Percentiles rank a stretch among this genome's conserved stretches.
phyloP scores from a whole-genome alignment of 2,329 filamentous ascomycete genomes.

The Stachybotrys echinatus region DNA sequence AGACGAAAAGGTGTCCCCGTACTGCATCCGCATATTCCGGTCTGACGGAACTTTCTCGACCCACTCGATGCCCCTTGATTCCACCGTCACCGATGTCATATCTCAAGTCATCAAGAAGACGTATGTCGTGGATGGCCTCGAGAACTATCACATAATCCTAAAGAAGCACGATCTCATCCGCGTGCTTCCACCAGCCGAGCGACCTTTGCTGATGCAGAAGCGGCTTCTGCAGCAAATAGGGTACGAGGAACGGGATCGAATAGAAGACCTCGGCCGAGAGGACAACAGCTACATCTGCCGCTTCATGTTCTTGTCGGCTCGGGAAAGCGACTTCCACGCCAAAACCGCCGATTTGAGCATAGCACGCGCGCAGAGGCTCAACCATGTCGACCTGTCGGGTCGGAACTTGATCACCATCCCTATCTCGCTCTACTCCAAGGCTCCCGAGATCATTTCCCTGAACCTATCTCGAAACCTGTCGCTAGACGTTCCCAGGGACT shows the following conservation, averaged over 20 bases:
- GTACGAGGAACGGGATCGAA: slow-evolving; percentile 77
- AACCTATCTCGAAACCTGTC: slow-evolving; percentile 92
- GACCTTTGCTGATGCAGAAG: slow-evolving; percentile 88
- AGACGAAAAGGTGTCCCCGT: slow-evolving; percentile 70
- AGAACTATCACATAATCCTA: slow-evolving; percentile 94
- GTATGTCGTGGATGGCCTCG: slow-evolving; percentile 80
- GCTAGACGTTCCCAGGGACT: slow-evolving; percentile 89
- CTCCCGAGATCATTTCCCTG: slow-evolving; percentile 86
- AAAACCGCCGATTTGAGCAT: slow-evolving; percentile 70
- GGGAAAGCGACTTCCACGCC: slow-evolving; percentile 74
- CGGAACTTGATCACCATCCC: slow-evolving; percentile 92
- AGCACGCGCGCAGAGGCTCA: slow-evolving; percentile 82
- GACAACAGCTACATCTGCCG: slow-evolving; percentile 96
- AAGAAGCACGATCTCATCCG: slow-evolving; percentile 86
- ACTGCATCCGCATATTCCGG: slow-evolving; percentile 93
- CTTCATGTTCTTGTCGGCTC: slow-evolving; percentile 88
- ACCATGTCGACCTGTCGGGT: slow-evolving; percentile 85
- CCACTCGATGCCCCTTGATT: slow-evolving; percentile 75
- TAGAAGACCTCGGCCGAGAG: slow-evolving; percentile 91
- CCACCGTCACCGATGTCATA: slow-evolving; percentile 82
- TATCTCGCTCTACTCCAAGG: slow-evolving; percentile 87
- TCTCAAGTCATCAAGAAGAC: slow-evolving; percentile 92
- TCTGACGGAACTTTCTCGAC: slow-evolving; percentile 93
- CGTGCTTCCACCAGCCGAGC: slow-evolving; percentile 71
- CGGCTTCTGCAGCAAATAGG: slow-evolving; percentile 84